Evolutionary conservation across 2,329 filamentous ascomycete species (phyloP).

Genomic region (Achaetomium macrosporum): DNA sequence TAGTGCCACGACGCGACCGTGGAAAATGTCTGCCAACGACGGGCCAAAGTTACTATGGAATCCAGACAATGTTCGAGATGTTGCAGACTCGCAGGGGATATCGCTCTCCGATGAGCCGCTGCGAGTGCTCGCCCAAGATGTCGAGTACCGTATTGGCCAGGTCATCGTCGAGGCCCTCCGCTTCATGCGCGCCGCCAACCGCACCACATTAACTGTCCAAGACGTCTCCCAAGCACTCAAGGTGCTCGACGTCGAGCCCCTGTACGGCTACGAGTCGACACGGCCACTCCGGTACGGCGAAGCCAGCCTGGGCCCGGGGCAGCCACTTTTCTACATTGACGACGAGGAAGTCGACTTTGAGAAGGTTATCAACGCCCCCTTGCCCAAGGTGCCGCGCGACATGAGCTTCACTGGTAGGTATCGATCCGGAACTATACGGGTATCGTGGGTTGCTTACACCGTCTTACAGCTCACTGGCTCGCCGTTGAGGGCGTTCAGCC

Average conservation of each 20-base stretch:
- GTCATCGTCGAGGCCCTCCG: slow-evolving; percentile 91
- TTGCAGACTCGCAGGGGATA: slow-evolving; percentile 93
- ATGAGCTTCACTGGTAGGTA: slow-evolving; percentile 77
- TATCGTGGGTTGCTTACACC: not conserved
- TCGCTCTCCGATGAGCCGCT: slow-evolving; percentile 77
- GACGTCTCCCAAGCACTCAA: slow-evolving; percentile 83
- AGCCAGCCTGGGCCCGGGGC: slow-evolving; percentile 85
- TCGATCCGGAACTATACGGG: not conserved
- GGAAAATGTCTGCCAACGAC: slow-evolving; percentile 24
- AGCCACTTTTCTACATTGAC: slow-evolving; percentile 94
- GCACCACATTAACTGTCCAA: slow-evolving; percentile 81
- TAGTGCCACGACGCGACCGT: not conserved
- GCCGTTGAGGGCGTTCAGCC: slow-evolving; percentile 97
- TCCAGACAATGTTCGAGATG: slow-evolving; percentile 88
- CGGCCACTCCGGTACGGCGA: slow-evolving; percentile 87
- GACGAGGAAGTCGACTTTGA: slow-evolving; percentile 99
- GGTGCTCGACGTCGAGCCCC: slow-evolving; percentile 84
- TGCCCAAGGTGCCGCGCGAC: slow-evolving; percentile 92
- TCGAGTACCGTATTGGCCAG: slow-evolving; percentile 90
- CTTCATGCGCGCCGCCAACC: slow-evolving; percentile 87
- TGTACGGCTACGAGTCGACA: slow-evolving; percentile 94
- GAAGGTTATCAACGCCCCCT: slow-evolving; percentile 92
- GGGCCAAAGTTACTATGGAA: slow-evolving; percentile 75
- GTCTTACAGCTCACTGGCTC: slow-evolving; percentile 79
- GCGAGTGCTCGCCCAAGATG: slow-evolving; percentile 82